These are phyloP conservation scores for Lachnellula hyalina DNA, from an alignment of 2,329 filamentous ascomycete species.

Conservation along the genomic window DNA sequence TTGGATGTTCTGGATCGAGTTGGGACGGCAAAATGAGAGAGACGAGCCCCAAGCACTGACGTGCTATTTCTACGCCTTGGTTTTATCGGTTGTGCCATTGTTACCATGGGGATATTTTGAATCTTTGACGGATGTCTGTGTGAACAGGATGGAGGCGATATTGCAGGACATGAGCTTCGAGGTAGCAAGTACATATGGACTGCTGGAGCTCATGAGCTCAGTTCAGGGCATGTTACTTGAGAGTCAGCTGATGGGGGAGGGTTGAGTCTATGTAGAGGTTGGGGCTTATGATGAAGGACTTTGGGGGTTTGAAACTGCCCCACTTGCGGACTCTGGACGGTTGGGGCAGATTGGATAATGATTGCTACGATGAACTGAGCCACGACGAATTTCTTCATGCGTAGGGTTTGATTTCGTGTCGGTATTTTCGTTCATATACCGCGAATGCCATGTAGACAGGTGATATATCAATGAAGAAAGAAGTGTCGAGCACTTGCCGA, in stretches of 20 bases:
- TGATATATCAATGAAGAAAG: no score
- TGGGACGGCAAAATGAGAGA: background rate
- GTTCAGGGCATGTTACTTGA: background rate
- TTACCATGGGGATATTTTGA: constrained; percentile 12
- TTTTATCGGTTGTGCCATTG: constrained; percentile 12
- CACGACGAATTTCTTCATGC: background rate
- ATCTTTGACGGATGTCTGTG: constrained; percentile 1
- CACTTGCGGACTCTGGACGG: background rate
- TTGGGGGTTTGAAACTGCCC: background rate
- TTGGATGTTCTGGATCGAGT: constrained; percentile 21
- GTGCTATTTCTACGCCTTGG: constrained; percentile 13
- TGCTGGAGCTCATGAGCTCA: background rate
- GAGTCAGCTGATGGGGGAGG: background rate
- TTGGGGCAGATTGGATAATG: background rate
- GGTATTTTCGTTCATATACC: no score
- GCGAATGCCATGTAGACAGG: no score
- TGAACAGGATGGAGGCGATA: constrained; percentile 4
- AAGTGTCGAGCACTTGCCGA: no score
- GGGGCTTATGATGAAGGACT: background rate
- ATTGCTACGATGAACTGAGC: background rate
- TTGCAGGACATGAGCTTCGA: background rate
- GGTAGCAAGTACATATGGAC: background rate
- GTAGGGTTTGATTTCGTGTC: no score
- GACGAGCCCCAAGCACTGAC: constrained; percentile 6
- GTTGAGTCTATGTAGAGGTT: background rate